Conservation (phyloP, 139 green algal genomes). For the Trebouxia sp. region DNA sequence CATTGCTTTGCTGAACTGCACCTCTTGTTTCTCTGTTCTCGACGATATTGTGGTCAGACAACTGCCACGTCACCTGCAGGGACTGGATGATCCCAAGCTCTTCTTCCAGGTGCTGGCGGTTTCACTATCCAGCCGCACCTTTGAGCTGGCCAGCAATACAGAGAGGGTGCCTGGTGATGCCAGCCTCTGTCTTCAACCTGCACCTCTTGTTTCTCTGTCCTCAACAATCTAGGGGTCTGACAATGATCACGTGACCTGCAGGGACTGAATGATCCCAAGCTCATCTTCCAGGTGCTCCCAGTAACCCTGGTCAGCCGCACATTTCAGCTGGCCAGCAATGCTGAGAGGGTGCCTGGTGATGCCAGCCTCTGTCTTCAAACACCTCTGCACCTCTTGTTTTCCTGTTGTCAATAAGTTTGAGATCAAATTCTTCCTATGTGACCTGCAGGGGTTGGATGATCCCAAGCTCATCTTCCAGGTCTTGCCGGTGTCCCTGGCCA, state of each 20-base stretch:
- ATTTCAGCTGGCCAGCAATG: neutral
- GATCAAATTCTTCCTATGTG: too few species aligned
- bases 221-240: conserved; percentile 6
- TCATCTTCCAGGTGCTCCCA: neutral
- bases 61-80: conserved; percentile 30
- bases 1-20: neutral
- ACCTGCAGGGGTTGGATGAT: conserved; percentile 36
- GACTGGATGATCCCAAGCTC: neutral
- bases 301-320: neutral
- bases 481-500: conserved; percentile 29
- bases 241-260: too few species aligned
- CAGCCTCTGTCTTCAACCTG: neutral
- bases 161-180: neutral
- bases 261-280: neutral
- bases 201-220: neutral
- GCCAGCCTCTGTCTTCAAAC: neutral
- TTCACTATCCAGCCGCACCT: neutral
- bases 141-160: neutral
- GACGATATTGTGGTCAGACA: conserved; percentile 22
- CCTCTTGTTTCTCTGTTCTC: neutral
- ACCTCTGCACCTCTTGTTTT: neutral
- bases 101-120: neutral
- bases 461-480: conserved; percentile 56
- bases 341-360: neutral
- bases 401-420: neutral